Conservation (phyloP, 2,329 filamentous ascomycete genomes). For the Rachicladosporium sp. region DNA sequence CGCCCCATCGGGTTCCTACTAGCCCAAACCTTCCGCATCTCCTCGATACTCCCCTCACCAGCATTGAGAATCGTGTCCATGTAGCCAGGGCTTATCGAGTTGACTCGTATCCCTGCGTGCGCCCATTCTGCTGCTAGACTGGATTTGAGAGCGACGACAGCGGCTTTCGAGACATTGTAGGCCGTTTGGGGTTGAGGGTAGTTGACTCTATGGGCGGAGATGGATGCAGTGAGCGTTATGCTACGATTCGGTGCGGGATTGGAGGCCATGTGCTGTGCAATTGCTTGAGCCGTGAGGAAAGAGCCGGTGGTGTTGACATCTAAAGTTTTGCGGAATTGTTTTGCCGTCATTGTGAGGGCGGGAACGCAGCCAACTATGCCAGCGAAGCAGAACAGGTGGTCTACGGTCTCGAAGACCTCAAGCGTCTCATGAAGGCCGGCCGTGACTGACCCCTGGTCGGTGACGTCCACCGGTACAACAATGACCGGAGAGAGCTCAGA, state of each 20-base stretch:
- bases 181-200: conserved; percentile 59
- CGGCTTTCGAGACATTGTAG: conserved; percentile 63
- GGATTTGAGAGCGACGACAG: conserved; percentile 49
- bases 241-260: conserved; percentile 27
- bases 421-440: no score
- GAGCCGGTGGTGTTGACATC: conserved; percentile 62
- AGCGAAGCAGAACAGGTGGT: conserved; percentile 52
- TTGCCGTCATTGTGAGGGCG: conserved; percentile 45
- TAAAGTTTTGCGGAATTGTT: conserved; percentile 50
- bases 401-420: no score
- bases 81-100: conserved; percentile 60
- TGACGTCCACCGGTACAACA: conserved; percentile 47
- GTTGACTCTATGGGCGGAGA: conserved; percentile 57
- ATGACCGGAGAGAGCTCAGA: conserved; percentile 25
- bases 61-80: conserved; percentile 64
- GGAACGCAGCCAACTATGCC: conserved; percentile 54
- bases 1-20: conserved; percentile 26
- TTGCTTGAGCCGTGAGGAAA: conserved; percentile 59
- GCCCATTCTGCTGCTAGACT: conserved; percentile 64
- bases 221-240: conserved; percentile 55
- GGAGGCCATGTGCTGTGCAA: conserved; percentile 42
- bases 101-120: conserved; percentile 55
- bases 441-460: conserved; percentile 16
- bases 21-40: conserved; percentile 22
- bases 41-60: conserved; percentile 21